Evolutionary conservation across 2,329 filamentous ascomycete species (phyloP), one percentile per base, ranked within the genome.

Genomic region (Zasmidium angulare): DNA sequence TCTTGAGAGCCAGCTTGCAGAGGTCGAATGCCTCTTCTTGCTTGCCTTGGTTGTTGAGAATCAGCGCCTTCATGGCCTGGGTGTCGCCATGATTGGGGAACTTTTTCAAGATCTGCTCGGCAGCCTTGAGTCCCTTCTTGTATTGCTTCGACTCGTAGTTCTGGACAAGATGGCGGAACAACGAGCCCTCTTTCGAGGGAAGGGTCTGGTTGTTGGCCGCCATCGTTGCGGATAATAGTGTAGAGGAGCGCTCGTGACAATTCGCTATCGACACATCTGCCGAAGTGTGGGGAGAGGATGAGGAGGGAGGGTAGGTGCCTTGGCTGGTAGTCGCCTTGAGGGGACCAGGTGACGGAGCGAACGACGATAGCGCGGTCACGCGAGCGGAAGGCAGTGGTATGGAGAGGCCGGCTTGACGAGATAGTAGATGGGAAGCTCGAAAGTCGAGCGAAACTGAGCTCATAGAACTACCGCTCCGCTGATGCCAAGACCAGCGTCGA

Each of bases 71-170:
- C 95, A 99, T 99, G 56, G 95, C 96, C 79, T 96, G 89, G 22
- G 95, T 99, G 76, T 99, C 96, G 73, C 93, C 96, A 88, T 99
- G 95, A 71, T 91, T 95, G 46, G 93, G 91, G 73, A 90, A 88
- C 78, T 97, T 98, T 76, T 90, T 90, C 67, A 99, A 86, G 74
- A 99, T 96, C 78, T 97, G 91, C 75, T 99, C 95, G 68, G 95
- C 93, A 50, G 90, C 88, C 80, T 98, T 99, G 73, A 99, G 83
- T 75, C 93, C 63, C 31, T 65, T 58, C 80, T 98, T 99, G 82
- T 98, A 97, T 74, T 98, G 93, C 79, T 99, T 99, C 74, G 93
- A 89, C 78, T 99, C 95, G 82, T 98, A 99, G 78, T 91, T 88
- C 75, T 93, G 93, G 72, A 99, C 91, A 66, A 99, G 88, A 75